These are phyloP conservation scores for Cryphonectria naterciae DNA, from an alignment of 2,329 filamentous ascomycete species.

Conservation along the genomic window DNA sequence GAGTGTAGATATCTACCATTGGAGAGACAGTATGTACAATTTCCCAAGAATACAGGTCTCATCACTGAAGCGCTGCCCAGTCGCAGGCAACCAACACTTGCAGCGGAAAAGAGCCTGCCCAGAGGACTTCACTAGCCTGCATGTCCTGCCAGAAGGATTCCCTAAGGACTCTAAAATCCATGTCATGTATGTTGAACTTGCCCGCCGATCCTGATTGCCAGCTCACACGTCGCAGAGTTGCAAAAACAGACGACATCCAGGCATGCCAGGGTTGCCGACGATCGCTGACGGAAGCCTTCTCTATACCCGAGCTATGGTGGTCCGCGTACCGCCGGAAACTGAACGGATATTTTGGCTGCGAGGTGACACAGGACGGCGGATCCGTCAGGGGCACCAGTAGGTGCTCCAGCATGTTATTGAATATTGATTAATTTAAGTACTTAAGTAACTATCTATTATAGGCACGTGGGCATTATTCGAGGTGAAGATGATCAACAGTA, in stretches of 20 bases:
- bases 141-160: neutral
- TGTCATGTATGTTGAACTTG: neutral
- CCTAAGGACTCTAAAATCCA: neutral
- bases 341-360: conserved; percentile 47
- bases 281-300: conserved; percentile 34
- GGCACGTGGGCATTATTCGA: neutral
- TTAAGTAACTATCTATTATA: neutral
- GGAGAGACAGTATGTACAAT: neutral
- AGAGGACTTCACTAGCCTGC: neutral
- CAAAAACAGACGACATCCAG: neutral
- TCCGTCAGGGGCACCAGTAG: conserved; percentile 31
- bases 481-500: neutral
- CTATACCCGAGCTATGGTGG: conserved; percentile 44
- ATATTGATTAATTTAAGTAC: neutral
- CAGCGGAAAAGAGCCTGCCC: neutral
- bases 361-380: conserved; percentile 29
- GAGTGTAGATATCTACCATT: neutral
- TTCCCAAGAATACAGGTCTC: neutral
- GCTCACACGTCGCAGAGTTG: neutral
- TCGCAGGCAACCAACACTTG: neutral
- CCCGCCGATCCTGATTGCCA: neutral
- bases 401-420: conserved; percentile 29
- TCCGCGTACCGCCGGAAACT: conserved; percentile 38
- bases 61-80: neutral
- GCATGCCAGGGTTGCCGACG: neutral